phyloP scores from a whole-genome alignment of 2,329 filamentous ascomycete species.

The Colletotrichum sansevieriae region DNA sequence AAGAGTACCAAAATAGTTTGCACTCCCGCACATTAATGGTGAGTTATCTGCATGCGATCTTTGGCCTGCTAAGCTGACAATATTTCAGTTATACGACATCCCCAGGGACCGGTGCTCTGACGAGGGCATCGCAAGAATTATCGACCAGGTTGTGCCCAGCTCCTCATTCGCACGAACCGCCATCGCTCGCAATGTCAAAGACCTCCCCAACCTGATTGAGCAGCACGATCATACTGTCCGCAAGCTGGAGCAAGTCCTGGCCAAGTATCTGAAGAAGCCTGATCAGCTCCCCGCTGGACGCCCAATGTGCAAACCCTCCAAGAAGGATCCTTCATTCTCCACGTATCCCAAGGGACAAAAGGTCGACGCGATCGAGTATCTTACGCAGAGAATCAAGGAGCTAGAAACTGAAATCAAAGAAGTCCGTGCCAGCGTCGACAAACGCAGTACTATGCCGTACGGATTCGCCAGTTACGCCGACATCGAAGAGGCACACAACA shows the following conservation, averaged over 20 bases:
- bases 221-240: slow-evolving; percentile 86
- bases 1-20: slow-evolving; percentile 89
- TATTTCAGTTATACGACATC: slow-evolving; percentile 83
- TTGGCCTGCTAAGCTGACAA: slow-evolving; percentile 31
- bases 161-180: slow-evolving; percentile 84
- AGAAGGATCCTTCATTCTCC: slow-evolving; percentile 78
- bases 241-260: slow-evolving; percentile 84
- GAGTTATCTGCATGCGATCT: slow-evolving; percentile 43
- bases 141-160: slow-evolving; percentile 83
- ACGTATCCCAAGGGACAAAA: slow-evolving; percentile 78
- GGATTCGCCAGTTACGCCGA: slow-evolving; percentile 95
- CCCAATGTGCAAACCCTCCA: slow-evolving; percentile 83
- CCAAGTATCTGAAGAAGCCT: slow-evolving; percentile 92
- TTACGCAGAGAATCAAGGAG: slow-evolving; percentile 85
- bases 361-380: slow-evolving; percentile 94
- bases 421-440: slow-evolving; percentile 84
- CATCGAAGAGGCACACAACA: slow-evolving; percentile 88
- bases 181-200: slow-evolving; percentile 92
- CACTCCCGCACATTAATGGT: slow-evolving; percentile 81
- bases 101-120: slow-evolving; percentile 82
- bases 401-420: slow-evolving; percentile 89
- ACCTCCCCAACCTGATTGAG: slow-evolving; percentile 86
- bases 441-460: slow-evolving; percentile 88
- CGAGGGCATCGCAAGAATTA: slow-evolving; percentile 87
- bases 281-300: slow-evolving; percentile 81